Conservation (phyloP, 257 asterid species). For the Echites panduratus region DNA sequence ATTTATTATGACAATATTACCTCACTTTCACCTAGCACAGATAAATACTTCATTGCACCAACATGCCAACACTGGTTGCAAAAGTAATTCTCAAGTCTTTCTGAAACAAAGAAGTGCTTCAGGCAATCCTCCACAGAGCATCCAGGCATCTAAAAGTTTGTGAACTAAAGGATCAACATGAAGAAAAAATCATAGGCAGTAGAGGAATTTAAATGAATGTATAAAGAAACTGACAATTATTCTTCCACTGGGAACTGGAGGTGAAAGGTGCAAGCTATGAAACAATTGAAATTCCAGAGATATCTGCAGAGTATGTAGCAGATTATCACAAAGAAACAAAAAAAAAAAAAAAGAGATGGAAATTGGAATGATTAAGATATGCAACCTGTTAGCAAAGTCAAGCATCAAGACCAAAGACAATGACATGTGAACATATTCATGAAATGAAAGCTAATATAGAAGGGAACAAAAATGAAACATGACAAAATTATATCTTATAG, state of each 20-base stretch:
- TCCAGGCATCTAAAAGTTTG: conserved; percentile 48
- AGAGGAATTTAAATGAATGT: neutral
- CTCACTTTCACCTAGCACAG: conserved; percentile 41
- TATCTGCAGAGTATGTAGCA: conserved; percentile 50
- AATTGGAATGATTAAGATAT: neutral
- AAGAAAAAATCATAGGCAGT: conserved; percentile 11
- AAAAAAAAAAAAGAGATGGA: neutral
- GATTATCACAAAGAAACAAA: too few relatives aligned
- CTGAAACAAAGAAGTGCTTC: conserved; percentile 57
- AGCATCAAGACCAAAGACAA: neutral
- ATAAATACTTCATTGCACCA: conserved; percentile 59
- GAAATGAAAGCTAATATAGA: neutral
- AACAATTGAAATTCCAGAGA: conserved; percentile 75
- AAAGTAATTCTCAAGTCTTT: conserved; percentile 60
- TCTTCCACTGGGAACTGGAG: conserved; percentile 37
- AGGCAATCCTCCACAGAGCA: conserved; percentile 78
- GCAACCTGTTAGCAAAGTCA: neutral
- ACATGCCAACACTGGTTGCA: conserved; percentile 93
- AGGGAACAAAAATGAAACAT: neutral
- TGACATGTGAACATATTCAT: neutral
- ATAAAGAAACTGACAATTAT: conserved; percentile 49
- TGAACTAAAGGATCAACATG: conserved; percentile 17
- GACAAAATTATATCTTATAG: neutral
- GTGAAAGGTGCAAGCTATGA: conserved; percentile 73
- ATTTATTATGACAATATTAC: conserved; percentile 27